These are phyloP conservation scores for Aquilaria malaccensis DNA, from an alignment of 345 rosid genomes.

Conservation along the genomic window DNA sequence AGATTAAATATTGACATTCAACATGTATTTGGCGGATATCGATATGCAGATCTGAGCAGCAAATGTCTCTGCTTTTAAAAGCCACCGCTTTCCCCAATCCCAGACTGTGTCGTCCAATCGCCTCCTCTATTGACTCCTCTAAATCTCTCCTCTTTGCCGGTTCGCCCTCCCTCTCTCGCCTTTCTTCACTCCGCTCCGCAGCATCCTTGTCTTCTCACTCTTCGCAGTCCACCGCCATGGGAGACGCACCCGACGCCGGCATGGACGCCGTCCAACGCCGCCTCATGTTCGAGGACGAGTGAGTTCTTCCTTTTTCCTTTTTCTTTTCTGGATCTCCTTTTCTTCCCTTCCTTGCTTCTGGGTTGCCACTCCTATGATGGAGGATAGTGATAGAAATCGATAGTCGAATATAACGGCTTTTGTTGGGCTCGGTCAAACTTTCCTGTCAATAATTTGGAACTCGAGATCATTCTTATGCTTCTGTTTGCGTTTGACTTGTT, in stretches of 20 bases:
- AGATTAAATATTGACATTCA: no score
- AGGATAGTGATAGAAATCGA: neutral
- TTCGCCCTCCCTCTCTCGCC: conserved; percentile 5
- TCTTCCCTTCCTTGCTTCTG: neutral
- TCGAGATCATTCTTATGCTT: no score
- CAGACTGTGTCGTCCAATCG: conserved; percentile 18
- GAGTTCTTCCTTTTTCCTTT: conserved; percentile 7
- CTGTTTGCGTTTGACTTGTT: no score
- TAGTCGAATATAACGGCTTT: neutral
- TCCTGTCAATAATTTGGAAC: neutral
- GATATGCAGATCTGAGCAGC: neutral
- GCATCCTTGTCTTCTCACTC: conserved; percentile 7
- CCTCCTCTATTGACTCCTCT: conserved; percentile 6
- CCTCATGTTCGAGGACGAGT: conserved; percentile 98
- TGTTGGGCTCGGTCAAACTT: neutral
- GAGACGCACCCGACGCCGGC: conserved; percentile 46
- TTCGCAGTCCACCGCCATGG: conserved; percentile 38
- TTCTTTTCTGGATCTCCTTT: neutral
- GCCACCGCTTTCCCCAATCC: neutral
- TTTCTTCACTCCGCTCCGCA: conserved; percentile 13
- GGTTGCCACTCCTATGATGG: neutral
- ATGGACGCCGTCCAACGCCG: conserved; percentile 99
- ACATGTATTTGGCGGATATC: neutral
- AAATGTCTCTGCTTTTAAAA: conserved; percentile 28
- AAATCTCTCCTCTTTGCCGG: conserved; percentile 13